Evolutionary conservation across 257 asterid species (phyloP), one percentile per base, ranked within the genome.

Genomic region (Penstemon newberryi): DNA sequence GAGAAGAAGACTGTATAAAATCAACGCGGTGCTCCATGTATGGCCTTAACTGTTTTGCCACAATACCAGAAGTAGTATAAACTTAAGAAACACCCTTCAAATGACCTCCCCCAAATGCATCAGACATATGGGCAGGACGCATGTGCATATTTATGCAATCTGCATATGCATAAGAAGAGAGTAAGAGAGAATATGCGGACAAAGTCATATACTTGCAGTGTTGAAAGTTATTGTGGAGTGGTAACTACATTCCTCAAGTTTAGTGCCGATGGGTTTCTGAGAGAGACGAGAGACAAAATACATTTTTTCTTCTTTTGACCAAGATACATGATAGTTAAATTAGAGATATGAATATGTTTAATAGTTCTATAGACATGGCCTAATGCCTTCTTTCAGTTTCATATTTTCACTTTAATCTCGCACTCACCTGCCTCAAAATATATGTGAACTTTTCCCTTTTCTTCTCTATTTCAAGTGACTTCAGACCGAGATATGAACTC

Each of bases 191-290:
- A 51, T 0, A 25, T 25, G 33, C 33, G 33, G 33, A 25, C 33
- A 25, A 25, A 25, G 33, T 25, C 33, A 25, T 25, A 25, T 25
- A 25, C 33, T 25, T 25, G 33, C 33, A 1, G 33, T 25, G 33
- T 25, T 25, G 68, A 63, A 12, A 39, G 64, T 33, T 49, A 5
- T 61, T 3, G 8, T 7, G 10, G 53, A 46, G 36, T 54, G 50
- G 67, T 63, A 67, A 64, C 60, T 69, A 1, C 1, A 52, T 25
- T 36, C 57, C 63, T 62, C 65, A 53, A 49, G 62, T 69, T 50
- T 25, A 70, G n/a, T 45, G 15, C 61, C 47, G 51, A 55, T 12
- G 51, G 60, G 63, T 63, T 19, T 46, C 47, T 12, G 10, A 25
- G 43, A 51, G 50, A 66, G 62, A 38, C 12, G 9, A 36, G 57